Conservation (phyloP, 306 rosid species). For the Casuarina cunninghamiana region DNA sequence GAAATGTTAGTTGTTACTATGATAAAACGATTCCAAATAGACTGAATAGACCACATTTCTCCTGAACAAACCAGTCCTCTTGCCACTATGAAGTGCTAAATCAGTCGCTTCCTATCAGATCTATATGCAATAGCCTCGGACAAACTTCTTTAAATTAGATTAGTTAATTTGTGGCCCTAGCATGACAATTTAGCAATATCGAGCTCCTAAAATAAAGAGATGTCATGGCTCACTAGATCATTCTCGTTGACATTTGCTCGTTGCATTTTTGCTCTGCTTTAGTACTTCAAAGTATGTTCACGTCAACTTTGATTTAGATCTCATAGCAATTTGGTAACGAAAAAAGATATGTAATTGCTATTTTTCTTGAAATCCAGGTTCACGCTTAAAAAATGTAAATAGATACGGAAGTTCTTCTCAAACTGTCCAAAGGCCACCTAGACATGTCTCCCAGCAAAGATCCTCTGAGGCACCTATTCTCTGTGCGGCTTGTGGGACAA, state of each 20-base stretch:
- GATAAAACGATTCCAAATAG: background rate
- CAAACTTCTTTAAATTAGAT: background rate
- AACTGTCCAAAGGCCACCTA: conserved; percentile 34
- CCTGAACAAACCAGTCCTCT: no score
- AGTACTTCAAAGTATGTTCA: no score
- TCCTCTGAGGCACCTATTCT: conserved; percentile 64
- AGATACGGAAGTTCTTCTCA: conserved; percentile 37
- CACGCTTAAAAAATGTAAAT: conserved; percentile 31
- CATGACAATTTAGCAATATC: no score
- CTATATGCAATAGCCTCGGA: background rate
- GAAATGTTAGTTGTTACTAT: background rate
- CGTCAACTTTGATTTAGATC: no score
- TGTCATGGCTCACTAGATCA: background rate
- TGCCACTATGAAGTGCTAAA: background rate
- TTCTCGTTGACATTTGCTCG: background rate
- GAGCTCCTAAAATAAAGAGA: background rate
- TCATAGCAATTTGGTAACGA: background rate
- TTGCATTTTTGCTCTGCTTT: no score
- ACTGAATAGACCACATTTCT: background rate
- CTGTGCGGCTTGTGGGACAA: conserved; percentile 65
- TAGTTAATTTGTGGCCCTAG: no score
- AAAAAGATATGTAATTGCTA: background rate
- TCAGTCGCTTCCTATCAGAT: background rate
- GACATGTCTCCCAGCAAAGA: conserved; percentile 29
- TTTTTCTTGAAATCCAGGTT: conserved; percentile 33